These are phyloP conservation scores for Solioccasus polychromus DNA, from an alignment of 768 basidiomycete genomes.

Conservation along the genomic window DNA sequence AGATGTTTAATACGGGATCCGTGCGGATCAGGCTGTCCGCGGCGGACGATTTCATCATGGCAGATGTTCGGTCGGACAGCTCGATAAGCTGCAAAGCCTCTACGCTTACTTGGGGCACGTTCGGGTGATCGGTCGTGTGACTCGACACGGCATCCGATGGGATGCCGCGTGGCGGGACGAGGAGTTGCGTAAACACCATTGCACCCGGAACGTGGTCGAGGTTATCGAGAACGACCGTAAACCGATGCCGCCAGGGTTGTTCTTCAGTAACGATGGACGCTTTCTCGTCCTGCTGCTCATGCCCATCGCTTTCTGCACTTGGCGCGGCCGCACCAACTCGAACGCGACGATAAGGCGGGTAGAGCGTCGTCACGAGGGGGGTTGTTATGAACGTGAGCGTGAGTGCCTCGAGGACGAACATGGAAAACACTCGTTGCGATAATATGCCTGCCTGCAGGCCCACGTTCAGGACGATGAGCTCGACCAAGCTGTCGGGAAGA, in stretches of 20 bases:
- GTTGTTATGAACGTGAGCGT: slow-evolving; percentile 85
- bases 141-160: slow-evolving; percentile 7
- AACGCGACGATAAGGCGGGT: slow-evolving; percentile 59
- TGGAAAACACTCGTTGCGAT: slow-evolving; percentile 76
- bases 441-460: slow-evolving; percentile 82
- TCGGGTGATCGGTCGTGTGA: slow-evolving; percentile 4
- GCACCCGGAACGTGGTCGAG: slow-evolving; percentile 85
- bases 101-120: slow-evolving; percentile 39
- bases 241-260: slow-evolving; percentile 50
- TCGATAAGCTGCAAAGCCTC: slow-evolving; percentile 88
- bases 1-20: slow-evolving; percentile 72
- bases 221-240: slow-evolving; percentile 86
- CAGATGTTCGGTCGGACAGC: slow-evolving; percentile 62
- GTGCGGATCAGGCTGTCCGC: slow-evolving; percentile 66
- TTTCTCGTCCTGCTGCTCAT: slow-evolving; percentile 9
- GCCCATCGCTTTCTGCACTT: slow-evolving; percentile 33
- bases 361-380: slow-evolving; percentile 63
- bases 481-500: slow-evolving; percentile 61
- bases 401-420: slow-evolving; percentile 89
- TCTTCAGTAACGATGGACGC: slow-evolving; percentile 11
- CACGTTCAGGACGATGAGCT: slow-evolving; percentile 94
- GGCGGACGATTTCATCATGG: slow-evolving; percentile 62
- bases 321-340: slow-evolving; percentile 34
- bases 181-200: slow-evolving; percentile 86
- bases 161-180: slow-evolving; percentile 43